Base-by-base conservation (phyloP, 2,329 filamentous ascomycete genomes). In the Colletotrichum abscissum region DNA sequence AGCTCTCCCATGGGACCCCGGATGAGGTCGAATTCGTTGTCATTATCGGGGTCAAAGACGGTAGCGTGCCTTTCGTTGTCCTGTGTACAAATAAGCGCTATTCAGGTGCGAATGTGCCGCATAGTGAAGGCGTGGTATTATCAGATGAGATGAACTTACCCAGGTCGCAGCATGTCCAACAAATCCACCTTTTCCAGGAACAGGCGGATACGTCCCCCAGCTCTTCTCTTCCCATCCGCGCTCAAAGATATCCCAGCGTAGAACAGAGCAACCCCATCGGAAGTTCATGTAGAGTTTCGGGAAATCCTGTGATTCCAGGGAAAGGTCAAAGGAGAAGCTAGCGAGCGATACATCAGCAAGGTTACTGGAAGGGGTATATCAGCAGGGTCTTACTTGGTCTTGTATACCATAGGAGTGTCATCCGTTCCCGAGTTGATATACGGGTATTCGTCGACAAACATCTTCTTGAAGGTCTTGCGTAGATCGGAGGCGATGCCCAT, bases 131-230 rank as follows among this genome's bases (percentile, higher is more conserved):
- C 4, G 2, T 5, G n/a, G 4, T 16, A 7, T 19, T 1, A 3
- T 49, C 19, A 8, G 19, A 9, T 49, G 19, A 9, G 19, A 22
- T n/a, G 19, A 49, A 16, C 63, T 33, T 33, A 67, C 67, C 74
- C 74, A 75, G 9, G 71, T 67, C 1, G 71, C 72, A 22, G 71
- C 72, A 24, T 63, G 55, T 19, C 86, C 86, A 56, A 88, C 75
- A 63, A 82, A 87, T 12, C 82, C 82, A 12, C 78, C 77, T 54
- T 81, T 56, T 24, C 84, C 85, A 4, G 80, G 73, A 4, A 79
- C 74, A 0, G 81, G 85, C 1, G 86, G 86, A 59, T 85, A 86
- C 82, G 30, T 46, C 30, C 33, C 28, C 71, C 86, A 88, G 22
- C 82, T 75, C 1, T 75, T 71, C 67, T 86, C 83, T 1, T 78